Percentiles rank a stretch among this genome's conserved stretches.
Evolutionary conservation across 2,329 filamentous ascomycete genomes (phyloP).

Genomic region (Xylaria multiplex): DNA sequence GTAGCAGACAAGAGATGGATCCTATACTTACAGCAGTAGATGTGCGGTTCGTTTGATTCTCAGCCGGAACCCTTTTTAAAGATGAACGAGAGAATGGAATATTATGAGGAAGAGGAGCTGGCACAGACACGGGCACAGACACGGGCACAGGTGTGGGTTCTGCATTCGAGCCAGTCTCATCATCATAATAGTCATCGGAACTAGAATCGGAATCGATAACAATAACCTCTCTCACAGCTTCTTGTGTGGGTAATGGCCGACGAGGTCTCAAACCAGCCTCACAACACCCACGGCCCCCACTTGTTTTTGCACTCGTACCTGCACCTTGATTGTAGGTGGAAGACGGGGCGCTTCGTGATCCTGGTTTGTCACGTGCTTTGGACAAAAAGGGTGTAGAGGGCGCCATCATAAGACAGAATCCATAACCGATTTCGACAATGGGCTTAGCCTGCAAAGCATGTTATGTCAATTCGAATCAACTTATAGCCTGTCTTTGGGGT

Average conservation of each 20-base stretch:
- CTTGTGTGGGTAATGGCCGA: too few relatives aligned
- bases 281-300: neutral
- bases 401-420: neutral
- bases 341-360: neutral
- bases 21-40: conserved; percentile 1
- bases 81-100: neutral
- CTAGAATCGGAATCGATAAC: conserved; percentile 20
- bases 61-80: neutral
- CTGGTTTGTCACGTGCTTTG: neutral
- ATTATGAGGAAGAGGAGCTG: neutral
- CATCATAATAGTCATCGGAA: neutral
- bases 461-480: neutral
- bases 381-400: neutral
- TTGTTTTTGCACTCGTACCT: neutral
- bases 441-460: too few relatives aligned
- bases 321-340: neutral
- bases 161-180: neutral
- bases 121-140: too few relatives aligned
- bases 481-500: neutral
- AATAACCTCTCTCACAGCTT: conserved; percentile 9
- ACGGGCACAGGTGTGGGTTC: neutral
- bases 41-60: neutral
- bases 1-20: neutral
- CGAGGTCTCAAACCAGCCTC: neutral
- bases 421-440: neutral